phyloP scores from a whole-genome alignment of 176 grass and related monocot genomes.

The Phyllostachys edulis region DNA sequence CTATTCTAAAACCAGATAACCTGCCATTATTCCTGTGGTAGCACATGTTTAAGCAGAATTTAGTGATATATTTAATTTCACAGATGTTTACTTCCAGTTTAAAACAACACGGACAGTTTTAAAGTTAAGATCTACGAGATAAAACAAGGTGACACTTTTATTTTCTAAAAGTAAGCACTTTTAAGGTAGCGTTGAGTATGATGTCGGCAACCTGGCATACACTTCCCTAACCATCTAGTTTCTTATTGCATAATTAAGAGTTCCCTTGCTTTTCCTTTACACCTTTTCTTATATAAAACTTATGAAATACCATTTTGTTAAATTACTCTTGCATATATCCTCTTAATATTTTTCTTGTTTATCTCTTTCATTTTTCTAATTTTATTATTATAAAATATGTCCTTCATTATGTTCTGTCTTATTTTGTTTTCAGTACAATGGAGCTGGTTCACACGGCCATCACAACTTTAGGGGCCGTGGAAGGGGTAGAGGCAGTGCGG shows the following conservation, averaged over 20 bases:
- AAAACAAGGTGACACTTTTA: background rate
- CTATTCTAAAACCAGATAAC: background rate
- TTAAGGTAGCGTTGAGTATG: background rate
- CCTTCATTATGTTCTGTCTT: background rate
- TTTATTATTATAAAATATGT: background rate
- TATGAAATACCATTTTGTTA: background rate
- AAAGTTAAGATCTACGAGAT: background rate
- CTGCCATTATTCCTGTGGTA: background rate
- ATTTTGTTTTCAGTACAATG: constrained; percentile 56
- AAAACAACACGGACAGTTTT: background rate
- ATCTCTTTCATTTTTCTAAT: background rate
- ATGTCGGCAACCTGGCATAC: background rate
- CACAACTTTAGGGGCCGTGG: constrained; percentile 66
- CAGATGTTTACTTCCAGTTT: background rate
- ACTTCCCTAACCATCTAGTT: background rate
- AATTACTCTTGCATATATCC: background rate
- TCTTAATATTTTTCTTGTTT: background rate
- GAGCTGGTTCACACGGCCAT: constrained; percentile 50
- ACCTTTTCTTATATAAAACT: background rate
- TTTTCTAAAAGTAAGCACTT: background rate
- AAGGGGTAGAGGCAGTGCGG: constrained; percentile 74
- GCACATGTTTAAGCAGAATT: background rate
- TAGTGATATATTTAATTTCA: background rate
- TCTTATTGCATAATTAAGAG: background rate
- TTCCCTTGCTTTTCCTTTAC: background rate